Evolutionary conservation across 208 protist species (phyloP), one percentile per base, ranked within the genome.

Genomic region (Naegleria gruberi): DNA sequence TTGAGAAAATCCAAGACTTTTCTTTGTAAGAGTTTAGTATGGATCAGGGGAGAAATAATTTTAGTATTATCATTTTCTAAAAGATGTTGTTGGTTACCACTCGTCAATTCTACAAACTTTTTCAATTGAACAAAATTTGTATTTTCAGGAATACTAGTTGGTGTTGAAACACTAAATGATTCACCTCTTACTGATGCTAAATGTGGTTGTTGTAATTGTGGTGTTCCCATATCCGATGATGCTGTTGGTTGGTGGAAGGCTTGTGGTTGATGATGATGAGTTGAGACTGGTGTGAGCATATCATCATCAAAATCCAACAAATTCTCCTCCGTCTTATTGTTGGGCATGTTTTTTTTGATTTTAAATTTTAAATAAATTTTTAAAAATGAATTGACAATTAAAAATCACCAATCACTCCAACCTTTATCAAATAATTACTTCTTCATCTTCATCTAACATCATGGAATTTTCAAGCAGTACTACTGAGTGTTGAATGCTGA

Each of bases 51-150:
- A 37, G 65, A 77, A 77, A 77, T 77, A 37, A 77, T 8, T 77
- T 77, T 77, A 8, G 65, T 8, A 77, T 77, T 77, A 30, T 77
- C 65, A 77, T 77, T 77, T 37, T 77, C 65, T n/a, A 77, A 37
- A 7, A 77, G 34, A 37, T 77, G 65, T 77, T 77, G 65, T 77
- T 77, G 65, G 34, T 37, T 77, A 37, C 65, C 65, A 77, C 65
- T 77, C 65, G 65, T 77, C 34, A 77, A 77, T 77, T 77, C 65
- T 15, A 77, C 65, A 77, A 77, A 77, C 65, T 77, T 77, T 77
- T 77, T 77, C 30, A 77, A 77, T 77, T 77, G 65, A 77, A 77
- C 8, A 77, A 77, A 77, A n/a, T 6, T 77, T 77, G 65, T 37
- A 37, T 77, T 77, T 77, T 77, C 65, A 26, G 65, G 65, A 37